A percentile compares a stretch with the other conserved stretches of the same genome.
phyloP scores from a whole-genome alignment of 805 yeast species.

The Diddensiella transvaalensis region DNA sequence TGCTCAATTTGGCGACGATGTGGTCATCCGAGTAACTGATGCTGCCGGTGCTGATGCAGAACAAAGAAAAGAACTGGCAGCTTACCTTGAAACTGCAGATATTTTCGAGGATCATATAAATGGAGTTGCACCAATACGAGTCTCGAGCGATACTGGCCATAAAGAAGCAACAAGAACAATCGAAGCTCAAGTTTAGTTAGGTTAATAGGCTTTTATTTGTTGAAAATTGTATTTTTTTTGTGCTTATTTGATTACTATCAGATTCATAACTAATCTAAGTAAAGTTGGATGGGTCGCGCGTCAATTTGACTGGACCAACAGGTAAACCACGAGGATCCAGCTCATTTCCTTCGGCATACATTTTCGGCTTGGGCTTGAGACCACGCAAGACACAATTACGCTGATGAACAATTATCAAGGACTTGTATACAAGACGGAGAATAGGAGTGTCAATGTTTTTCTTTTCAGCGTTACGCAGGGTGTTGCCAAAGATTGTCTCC shows the following conservation, averaged over 20 bases:
- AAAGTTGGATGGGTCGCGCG: not conserved
- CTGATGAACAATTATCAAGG: conserved; percentile 5
- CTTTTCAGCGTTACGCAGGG: conserved; percentile 8
- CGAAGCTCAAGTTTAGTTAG: not conserved
- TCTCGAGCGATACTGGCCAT: not conserved
- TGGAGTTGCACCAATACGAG: not conserved
- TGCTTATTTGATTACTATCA: too few species aligned
- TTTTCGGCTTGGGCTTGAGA: conserved; percentile 4
- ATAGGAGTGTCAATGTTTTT: conserved; percentile 4
- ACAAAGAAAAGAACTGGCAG: conserved; percentile 5
- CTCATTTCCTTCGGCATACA: conserved; percentile 6
- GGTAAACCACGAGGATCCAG: conserved; percentile 10
- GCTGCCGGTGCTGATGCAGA: conserved; percentile 9
- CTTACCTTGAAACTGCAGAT: conserved; percentile 4
- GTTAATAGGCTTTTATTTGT: not conserved
- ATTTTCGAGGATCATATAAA: conserved; percentile 2
- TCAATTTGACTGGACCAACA: conserved; percentile 2
- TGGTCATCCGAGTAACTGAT: conserved; percentile 5
- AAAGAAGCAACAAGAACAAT: not conserved
- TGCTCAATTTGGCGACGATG: conserved; percentile 36
- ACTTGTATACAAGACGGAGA: conserved; percentile 2
- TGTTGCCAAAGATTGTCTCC: conserved; percentile 10
- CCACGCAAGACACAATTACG: conserved; percentile 8
- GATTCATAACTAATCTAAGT: not conserved
- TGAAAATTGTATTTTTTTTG: not conserved